phyloP scores from a whole-genome alignment of 2,329 filamentous ascomycete genomes.

The Cladosporium sp. region DNA sequence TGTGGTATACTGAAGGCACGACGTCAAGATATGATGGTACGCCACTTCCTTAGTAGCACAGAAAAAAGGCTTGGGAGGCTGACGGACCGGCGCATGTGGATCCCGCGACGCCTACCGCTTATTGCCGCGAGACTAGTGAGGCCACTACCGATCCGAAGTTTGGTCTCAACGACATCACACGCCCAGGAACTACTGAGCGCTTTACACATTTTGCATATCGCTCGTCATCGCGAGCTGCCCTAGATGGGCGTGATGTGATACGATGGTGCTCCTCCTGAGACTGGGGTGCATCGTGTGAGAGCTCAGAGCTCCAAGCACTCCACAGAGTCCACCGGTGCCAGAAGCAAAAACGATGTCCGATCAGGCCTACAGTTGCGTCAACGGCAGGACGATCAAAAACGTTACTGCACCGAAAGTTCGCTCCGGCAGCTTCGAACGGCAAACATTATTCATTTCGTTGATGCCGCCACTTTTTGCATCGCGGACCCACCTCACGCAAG shows the following conservation, averaged over 20 bases:
- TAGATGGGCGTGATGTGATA: neutral
- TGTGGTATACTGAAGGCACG: neutral
- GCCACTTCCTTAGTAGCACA: constrained; percentile 5
- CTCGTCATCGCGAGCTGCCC: neutral
- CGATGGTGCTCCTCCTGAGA: neutral
- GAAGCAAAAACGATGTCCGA: neutral
- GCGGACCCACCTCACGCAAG: neutral
- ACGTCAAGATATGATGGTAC: constrained; percentile 10
- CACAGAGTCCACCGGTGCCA: too few species aligned
- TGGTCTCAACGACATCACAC: constrained; percentile 8
- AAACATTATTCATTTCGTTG: neutral
- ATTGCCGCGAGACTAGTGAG: neutral
- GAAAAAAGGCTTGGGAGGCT: constrained; percentile 3
- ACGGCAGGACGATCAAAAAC: neutral
- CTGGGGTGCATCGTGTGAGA: too few species aligned
- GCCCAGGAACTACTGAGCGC: neutral
- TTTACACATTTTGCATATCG: constrained; percentile 1
- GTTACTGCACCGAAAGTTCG: neutral
- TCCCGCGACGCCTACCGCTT: constrained; percentile 8
- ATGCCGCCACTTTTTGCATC: neutral
- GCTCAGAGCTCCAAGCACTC: too few species aligned
- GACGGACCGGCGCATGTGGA: neutral
- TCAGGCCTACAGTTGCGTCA: neutral
- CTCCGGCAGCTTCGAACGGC: constrained; percentile 5
- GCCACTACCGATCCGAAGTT: constrained; percentile 1